These are phyloP conservation scores for Penicillium paxilli DNA, from an alignment of 495 filamentous ascomycete species.

Conservation along the genomic window DNA sequence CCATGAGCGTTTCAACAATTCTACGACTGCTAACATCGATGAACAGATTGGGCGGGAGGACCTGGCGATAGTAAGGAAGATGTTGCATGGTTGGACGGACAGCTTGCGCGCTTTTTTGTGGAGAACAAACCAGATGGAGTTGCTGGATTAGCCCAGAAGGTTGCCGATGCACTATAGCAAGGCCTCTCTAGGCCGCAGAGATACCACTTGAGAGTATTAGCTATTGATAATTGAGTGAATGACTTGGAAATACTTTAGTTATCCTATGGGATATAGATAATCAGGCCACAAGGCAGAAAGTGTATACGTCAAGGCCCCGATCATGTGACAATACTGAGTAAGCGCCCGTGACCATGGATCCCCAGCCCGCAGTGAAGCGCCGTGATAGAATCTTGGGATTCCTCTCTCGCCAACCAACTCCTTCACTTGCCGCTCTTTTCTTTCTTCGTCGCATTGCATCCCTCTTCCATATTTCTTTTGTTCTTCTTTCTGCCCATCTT, in stretches of 20 bases:
- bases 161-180: not conserved
- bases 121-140: slow-evolving; percentile 14
- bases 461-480: slow-evolving; percentile 3
- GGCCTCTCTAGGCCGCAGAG: too few relatives aligned
- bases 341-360: slow-evolving; percentile 17
- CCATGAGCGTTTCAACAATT: too few relatives aligned
- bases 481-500: not conserved
- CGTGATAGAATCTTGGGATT: slow-evolving; percentile 4
- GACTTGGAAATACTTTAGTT: too few relatives aligned
- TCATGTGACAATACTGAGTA: too few relatives aligned
- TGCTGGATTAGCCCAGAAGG: slow-evolving; percentile 4
- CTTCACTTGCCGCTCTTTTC: slow-evolving; percentile 14
- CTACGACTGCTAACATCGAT: slow-evolving; percentile 21
- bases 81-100: slow-evolving; percentile 65
- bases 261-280: too few relatives aligned
- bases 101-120: slow-evolving; percentile 51
- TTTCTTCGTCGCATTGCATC: slow-evolving; percentile 4
- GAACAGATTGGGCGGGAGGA: slow-evolving; percentile 57
- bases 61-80: slow-evolving; percentile 64
- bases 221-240: too few relatives aligned
- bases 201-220: too few relatives aligned
- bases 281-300: too few relatives aligned
- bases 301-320: too few relatives aligned
- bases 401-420: slow-evolving; percentile 1
- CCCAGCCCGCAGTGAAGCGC: slow-evolving; percentile 15